Percentiles rank a stretch among this genome's conserved stretches.
Evolutionary conservation across 78 protist genomes (phyloP).

Genomic region (Polysphondylium violaceum): DNA sequence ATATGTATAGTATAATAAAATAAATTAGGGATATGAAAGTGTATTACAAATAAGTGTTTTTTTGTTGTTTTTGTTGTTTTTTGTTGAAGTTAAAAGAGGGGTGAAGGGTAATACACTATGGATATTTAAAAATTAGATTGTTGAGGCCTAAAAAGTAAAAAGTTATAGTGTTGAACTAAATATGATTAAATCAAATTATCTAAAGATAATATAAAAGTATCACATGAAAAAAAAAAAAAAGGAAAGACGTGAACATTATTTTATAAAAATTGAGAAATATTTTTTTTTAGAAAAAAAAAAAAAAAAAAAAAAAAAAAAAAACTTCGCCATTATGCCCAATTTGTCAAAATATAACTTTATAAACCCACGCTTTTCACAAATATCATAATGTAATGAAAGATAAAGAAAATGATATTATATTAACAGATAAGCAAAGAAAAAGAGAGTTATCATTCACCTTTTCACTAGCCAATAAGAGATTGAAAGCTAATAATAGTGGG

Average conservation of each 20-base stretch:
- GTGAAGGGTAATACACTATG: neutral
- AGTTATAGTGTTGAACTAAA: conserved; percentile 1
- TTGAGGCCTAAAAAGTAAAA: neutral
- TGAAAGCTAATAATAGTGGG: neutral
- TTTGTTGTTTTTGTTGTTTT: neutral
- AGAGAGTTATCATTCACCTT: neutral
- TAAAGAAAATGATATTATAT: neutral
- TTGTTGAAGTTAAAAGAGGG: neutral
- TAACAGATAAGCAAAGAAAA: neutral
- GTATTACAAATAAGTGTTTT: neutral
- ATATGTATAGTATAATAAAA: neutral
- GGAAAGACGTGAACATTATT: neutral
- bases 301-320: neutral
- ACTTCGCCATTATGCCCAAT: neutral
- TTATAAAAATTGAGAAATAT: neutral
- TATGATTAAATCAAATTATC: no score
- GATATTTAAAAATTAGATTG: no score
- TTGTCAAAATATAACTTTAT: neutral
- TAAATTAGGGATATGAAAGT: neutral
- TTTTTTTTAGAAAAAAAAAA: neutral
- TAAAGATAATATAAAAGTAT: no score
- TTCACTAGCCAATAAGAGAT: neutral
- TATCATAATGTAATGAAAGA: neutral
- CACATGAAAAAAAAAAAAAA: neutral
- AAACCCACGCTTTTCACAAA: neutral